Base-by-base conservation (phyloP, 352 stramenopile species). In the Blastocystis sp. region DNA sequence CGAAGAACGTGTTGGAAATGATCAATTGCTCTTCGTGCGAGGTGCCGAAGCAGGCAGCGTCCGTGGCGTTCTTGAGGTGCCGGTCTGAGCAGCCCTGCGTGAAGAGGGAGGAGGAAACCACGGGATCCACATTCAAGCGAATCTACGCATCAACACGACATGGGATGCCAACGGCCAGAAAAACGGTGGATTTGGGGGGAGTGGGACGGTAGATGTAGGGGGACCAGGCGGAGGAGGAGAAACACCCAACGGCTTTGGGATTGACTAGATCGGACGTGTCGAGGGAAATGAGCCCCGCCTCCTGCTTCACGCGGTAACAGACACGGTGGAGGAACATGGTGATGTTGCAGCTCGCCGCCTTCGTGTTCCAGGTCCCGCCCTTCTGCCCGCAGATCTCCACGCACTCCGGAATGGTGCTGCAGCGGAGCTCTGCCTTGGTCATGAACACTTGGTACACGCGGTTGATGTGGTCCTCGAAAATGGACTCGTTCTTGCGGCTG, bases 51-150 rank as follows among this genome's bases (percentile, higher is more conserved):
- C 74, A 84, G 2, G 74, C 74, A 23, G 74, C 74, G 1, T 45
- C 28, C 21, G 48, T 67, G 17, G 48, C 40, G 53, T 84, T 84
- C 53, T 21, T 9, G 5, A 84, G 53, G 69, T 70, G 66, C 14
- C 19, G 45, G 53, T 84, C 74, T 2, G 23, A 59, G 38, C 74
- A 84, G 23, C 74, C 74, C 21, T 69, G 9, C 10, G 74, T 84
- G 2, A 70, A 23, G 5, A 84, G 61, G 9, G 74, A 84, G 14
- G 74, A 53, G 2, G 74, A 67, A 52, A 84, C 34, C 10, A 67
- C 53, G 60, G 74, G 74, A 45, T 84, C 74, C 21, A 84, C 65
- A 59, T 84, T 84, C 21, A 67, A 69, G 53, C 74, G 74, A 48
- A 84, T 84, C 74, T 84, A 69, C 69, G 52, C 2, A 48, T 84